phyloP scores from a whole-genome alignment of 2,329 filamentous ascomycete genomes.

The Cladosporium sp. region DNA sequence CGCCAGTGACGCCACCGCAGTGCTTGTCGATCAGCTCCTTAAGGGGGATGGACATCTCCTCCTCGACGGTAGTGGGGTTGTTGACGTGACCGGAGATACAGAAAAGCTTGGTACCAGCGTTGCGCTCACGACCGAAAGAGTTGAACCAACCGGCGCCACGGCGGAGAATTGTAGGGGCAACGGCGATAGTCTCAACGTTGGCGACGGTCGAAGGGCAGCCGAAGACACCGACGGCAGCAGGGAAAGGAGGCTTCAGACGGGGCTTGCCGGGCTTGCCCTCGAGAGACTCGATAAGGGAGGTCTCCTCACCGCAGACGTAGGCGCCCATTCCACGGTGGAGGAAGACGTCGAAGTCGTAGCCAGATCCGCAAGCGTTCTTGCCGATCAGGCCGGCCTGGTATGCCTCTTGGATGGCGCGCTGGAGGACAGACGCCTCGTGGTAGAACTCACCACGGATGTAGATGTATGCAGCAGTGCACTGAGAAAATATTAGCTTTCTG shows the following conservation, averaged over 20 bases:
- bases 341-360: conserved; percentile 97
- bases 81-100: conserved; percentile 99
- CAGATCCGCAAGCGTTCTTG: conserved; percentile 94
- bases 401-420: conserved; percentile 94
- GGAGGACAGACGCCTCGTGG: conserved; percentile 86
- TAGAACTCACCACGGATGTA: conserved; percentile 99
- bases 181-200: conserved; percentile 95
- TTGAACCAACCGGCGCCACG: conserved; percentile 92
- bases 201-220: conserved; percentile 96
- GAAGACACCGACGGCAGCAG: conserved; percentile 92
- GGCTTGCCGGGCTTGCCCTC: conserved; percentile 99
- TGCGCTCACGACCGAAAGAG: conserved; percentile 87
- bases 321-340: conserved; percentile 95
- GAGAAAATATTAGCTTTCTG: neutral
- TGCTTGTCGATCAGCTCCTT: conserved; percentile 96
- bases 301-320: conserved; percentile 98
- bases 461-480: conserved; percentile 91
- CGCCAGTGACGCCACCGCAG: conserved; percentile 91
- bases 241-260: conserved; percentile 96
- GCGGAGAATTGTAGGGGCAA: conserved; percentile 91
- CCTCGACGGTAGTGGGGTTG: conserved; percentile 95
- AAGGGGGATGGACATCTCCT: conserved; percentile 98
- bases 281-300: conserved; percentile 92
- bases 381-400: conserved; percentile 92
- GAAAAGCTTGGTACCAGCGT: conserved; percentile 95